Conservation (phyloP, 2,329 filamentous ascomycete genomes). For the Zasmidium citrigriseum region DNA sequence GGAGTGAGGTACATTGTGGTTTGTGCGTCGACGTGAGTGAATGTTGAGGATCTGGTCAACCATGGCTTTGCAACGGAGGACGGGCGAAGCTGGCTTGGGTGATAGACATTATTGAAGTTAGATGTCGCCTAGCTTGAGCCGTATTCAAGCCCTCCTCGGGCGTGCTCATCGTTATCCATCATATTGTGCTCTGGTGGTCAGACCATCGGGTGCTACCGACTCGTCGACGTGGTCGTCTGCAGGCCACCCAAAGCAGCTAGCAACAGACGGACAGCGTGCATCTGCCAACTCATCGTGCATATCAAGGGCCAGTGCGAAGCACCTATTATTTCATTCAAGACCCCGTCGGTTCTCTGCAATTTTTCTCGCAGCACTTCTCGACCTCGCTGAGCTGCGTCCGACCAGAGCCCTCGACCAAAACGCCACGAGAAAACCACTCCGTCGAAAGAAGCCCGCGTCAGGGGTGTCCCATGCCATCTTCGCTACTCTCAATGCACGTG, state of each 20-base stretch:
- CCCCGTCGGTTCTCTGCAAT: neutral
- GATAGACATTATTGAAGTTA: too few relatives aligned
- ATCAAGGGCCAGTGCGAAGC: constrained; percentile 8
- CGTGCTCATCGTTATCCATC: neutral
- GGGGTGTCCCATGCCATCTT: constrained; percentile 1
- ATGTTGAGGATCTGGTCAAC: neutral
- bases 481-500: neutral
- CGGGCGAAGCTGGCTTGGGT: too few relatives aligned
- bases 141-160: neutral
- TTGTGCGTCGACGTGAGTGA: neutral
- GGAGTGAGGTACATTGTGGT: too few relatives aligned
- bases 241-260: neutral
- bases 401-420: neutral
- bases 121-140: neutral
- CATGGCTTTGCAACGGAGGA: neutral
- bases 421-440: neutral
- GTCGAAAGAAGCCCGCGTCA: neutral
- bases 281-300: constrained; percentile 12
- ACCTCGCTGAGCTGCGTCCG: too few relatives aligned
- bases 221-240: neutral
- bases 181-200: neutral
- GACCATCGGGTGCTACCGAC: neutral
- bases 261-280: constrained; percentile 1
- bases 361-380: too few relatives aligned
- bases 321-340: constrained; percentile 7